Base-by-base conservation (phyloP, 164 flowering plant species). In the Dillenia turbinata region DNA sequence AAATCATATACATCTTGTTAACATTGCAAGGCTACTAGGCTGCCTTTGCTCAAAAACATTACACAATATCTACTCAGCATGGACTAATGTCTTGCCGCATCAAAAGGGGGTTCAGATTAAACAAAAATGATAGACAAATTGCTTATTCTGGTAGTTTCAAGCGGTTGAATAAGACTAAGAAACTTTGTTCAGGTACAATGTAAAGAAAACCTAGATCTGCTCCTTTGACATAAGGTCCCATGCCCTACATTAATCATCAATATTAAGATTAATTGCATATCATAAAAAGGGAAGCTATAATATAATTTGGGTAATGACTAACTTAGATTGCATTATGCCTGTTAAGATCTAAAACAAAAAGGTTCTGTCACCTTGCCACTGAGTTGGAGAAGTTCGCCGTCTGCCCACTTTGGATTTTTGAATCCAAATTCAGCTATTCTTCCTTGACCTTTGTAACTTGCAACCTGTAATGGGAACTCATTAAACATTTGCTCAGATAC, bases 381-480 rank as follows among this genome's bases (percentile, higher is more conserved):
- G 14, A 94, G 86, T 74, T 83, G 95, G 40, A 94, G 89, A 69
- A 94, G 92, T 78, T 94, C 96, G 16, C 99, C 99, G 44, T 84
- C 92, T 57, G 89, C 97, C 99, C 97, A 94, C 65, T 74, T 74
- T 19, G 99, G 89, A 68, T 88, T 86, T 57, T 50, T 47, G 72
- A 85, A 89, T 49, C 96, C 99, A 62, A 82, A 79, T 52, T 91
- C 96, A 22, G 96, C 97, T 78, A 84, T 84, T 70, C 96, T 86
- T 75, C 99, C 99, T 74, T 86, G 92, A 47, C 99, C 99, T 71
- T 81, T 86, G 77, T 85, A 91, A 73, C 96, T 86, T 46, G 92
- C 79, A 75, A 85, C 75, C 99, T 94, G 78, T 43, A 80, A 33
- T 5, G 40, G 40, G 40, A 33, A 33, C 40, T 33, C 5, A 33